These are phyloP conservation scores for Globisporangium nodosum DNA, from an alignment of 352 stramenopile genomes.

Conservation along the genomic window DNA sequence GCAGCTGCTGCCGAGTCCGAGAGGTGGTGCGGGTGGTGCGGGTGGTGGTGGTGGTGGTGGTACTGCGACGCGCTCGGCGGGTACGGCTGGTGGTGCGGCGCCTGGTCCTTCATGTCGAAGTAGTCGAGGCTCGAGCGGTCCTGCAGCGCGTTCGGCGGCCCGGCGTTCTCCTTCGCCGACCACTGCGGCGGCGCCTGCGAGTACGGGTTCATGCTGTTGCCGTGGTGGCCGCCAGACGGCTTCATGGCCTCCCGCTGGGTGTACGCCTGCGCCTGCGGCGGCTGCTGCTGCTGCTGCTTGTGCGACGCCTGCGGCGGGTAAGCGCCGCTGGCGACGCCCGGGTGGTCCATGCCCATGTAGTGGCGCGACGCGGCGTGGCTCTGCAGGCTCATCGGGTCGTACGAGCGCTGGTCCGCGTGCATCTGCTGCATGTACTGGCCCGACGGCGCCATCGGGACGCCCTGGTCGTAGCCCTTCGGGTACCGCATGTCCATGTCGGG, in stretches of 20 bases:
- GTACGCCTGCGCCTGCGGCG: slow-evolving; percentile 15
- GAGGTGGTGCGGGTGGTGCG: slow-evolving; percentile 55
- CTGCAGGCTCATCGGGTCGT: slow-evolving; percentile 61
- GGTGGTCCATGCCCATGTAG: slow-evolving; percentile 48
- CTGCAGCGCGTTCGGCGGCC: slow-evolving; percentile 13
- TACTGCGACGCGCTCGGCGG: slow-evolving; percentile 43
- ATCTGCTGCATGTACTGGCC: slow-evolving; percentile 65
- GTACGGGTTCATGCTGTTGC: slow-evolving; percentile 23
- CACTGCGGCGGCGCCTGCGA: slow-evolving; percentile 53
- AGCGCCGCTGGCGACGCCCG: neutral
- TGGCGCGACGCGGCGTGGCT: slow-evolving; percentile 38
- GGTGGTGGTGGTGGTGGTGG: slow-evolving; percentile 62
- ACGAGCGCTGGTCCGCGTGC: slow-evolving; percentile 67
- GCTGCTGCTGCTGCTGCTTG: slow-evolving; percentile 12
- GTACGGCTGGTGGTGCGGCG: slow-evolving; percentile 47
- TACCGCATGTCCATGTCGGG: slow-evolving; percentile 73
- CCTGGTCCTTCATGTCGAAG: slow-evolving; percentile 71
- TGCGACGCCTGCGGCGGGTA: slow-evolving; percentile 38
- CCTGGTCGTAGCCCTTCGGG: slow-evolving; percentile 54
- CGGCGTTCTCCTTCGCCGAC: slow-evolving; percentile 39
- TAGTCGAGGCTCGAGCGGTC: slow-evolving; percentile 49
- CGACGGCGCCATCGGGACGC: slow-evolving; percentile 11
- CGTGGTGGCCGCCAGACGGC: slow-evolving; percentile 11
- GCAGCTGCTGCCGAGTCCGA: slow-evolving; percentile 52
- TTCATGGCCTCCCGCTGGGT: slow-evolving; percentile 35